Conservation (phyloP, 139 green algal genomes). For the Pseudopediastrum boryanum region DNA sequence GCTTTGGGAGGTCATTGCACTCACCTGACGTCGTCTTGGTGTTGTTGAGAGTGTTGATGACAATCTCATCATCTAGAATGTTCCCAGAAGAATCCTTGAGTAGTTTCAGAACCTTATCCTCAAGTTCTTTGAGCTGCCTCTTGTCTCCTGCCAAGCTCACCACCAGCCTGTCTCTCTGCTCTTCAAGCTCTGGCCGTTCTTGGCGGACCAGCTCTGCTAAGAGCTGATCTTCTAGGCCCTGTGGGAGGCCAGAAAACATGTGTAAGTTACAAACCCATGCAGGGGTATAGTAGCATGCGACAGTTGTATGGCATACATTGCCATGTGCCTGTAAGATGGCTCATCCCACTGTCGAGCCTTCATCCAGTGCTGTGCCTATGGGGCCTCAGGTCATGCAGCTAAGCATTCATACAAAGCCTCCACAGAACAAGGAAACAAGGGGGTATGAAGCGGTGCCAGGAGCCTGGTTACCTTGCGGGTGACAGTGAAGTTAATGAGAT, state of each 20-base stretch:
- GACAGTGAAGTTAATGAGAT: constrained; percentile 88
- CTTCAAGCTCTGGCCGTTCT: constrained; percentile 76
- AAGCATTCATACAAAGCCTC: background rate
- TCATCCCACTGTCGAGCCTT: no score
- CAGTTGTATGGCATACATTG: background rate
- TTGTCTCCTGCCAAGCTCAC: constrained; percentile 81
- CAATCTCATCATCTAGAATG: constrained; percentile 84
- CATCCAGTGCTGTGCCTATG: no score
- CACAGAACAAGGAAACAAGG: background rate
- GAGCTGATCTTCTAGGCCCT: constrained; percentile 89
- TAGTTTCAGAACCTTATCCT: constrained; percentile 83
- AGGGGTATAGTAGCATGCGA: no score
- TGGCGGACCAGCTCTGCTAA: constrained; percentile 80
- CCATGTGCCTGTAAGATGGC: background rate
- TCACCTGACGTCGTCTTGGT: constrained; percentile 66
- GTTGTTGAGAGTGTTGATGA: constrained; percentile 89
- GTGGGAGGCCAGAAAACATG: background rate
- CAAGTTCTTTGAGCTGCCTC: constrained; percentile 77
- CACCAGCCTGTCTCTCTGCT: constrained; percentile 76
- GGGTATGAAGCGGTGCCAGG: background rate
- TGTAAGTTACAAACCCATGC: no score
- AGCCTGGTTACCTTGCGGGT: constrained; percentile 48
- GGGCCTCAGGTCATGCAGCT: no score
- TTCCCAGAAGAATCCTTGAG: constrained; percentile 78
- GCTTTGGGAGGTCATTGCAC: background rate